Evolutionary conservation across 257 asterid genomes (phyloP), one percentile per base, ranked within the genome.

Genomic region (Penstemon davidsonii): DNA sequence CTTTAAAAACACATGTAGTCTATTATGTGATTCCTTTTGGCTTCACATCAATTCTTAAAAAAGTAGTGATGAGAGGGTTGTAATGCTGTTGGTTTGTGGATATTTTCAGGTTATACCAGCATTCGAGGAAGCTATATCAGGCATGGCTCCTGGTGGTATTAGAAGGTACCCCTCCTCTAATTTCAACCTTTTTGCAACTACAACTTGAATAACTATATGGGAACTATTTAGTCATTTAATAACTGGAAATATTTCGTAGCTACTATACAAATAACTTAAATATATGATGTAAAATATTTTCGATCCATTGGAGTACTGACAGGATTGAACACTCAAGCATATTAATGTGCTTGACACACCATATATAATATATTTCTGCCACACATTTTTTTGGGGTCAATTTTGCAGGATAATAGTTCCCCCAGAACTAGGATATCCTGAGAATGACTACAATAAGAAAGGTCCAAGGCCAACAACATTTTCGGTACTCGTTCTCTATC

Each of bases 381-480:
- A 25, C 33, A 79, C 63, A 70, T 40, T 60, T 37, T 39, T 47
- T 52, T 7, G 43, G 33, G 72, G 64, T 33, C 55, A 63, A 69
- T 62, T 42, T 52, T 76, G 66, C 88, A 93, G 97, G 89, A 87
- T 90, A 39, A 39, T 94, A 55, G 97, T 94, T 62, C 99, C 99
- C 66, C 99, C 97, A 47, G 97, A 94, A 64, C 78, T 94, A 62
- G 99, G 97, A 71, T 93, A 94, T 78, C 97, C 96, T 13, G 97
- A 90, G 46, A 80, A 85, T 73, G 97, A 94, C 85, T 90, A 13
- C 87, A 86, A 88, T 91, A 94, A 86, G 90, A 85, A 87, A 83
- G 99, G 97, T 75, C 97, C 97, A 43, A 80, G 87, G 70, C 99
- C 99, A 82, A 85, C 96, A 5, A 91, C 97, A 13, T 94, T 94